Evolutionary conservation across 306 rosid genomes (phyloP).

Genomic region (Quercus dentata): DNA sequence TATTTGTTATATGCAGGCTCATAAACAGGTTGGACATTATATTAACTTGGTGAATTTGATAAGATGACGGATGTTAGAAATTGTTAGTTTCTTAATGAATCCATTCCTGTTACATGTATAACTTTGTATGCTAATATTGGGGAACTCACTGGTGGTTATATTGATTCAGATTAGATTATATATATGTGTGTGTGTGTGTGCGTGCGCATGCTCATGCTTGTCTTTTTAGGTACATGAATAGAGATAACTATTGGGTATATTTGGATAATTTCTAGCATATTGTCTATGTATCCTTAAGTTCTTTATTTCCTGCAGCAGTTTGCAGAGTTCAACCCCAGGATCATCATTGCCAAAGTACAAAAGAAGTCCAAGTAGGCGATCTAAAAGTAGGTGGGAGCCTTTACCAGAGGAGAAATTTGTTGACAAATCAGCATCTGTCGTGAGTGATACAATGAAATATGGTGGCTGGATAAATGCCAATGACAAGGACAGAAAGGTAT

Average conservation of each 20-base stretch:
- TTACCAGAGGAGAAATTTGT: constrained; percentile 73
- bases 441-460: constrained; percentile 42
- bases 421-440: constrained; percentile 38
- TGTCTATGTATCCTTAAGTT: background rate
- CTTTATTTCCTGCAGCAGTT: constrained; percentile 40
- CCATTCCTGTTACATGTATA: background rate
- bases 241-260: background rate
- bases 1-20: background rate
- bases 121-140: background rate
- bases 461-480: constrained; percentile 54
- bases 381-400: constrained; percentile 99
- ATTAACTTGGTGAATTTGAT: background rate
- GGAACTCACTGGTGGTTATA: background rate
- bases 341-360: constrained; percentile 55
- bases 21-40: background rate
- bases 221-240: background rate
- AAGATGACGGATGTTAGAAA: background rate
- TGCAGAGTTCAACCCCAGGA: constrained; percentile 37
- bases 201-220: too few relatives aligned
- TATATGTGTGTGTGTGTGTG: background rate
- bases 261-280: background rate
- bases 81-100: background rate
- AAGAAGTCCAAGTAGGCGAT: constrained; percentile 74
- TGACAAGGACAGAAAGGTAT: constrained; percentile 78
- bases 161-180: background rate